phyloP scores from a whole-genome alignment of 441 rosid species.

The Erodium texanum region DNA sequence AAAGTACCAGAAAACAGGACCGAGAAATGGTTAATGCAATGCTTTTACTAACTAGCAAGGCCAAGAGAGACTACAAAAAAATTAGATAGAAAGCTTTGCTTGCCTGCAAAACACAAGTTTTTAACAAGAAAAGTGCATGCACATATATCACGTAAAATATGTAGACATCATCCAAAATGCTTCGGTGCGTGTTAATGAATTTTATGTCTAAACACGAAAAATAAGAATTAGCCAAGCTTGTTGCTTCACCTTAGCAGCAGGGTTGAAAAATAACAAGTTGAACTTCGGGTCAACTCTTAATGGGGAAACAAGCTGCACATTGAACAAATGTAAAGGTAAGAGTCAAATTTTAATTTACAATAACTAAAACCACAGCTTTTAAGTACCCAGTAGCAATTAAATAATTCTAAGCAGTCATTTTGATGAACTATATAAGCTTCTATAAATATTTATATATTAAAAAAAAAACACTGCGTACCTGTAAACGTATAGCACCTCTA shows the following conservation, averaged over 20 bases:
- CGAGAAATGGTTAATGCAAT: neutral
- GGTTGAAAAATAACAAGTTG: slow-evolving; percentile 66
- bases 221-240: slow-evolving; percentile 2
- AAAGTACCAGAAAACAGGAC: no score
- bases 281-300: slow-evolving; percentile 71
- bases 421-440: no score
- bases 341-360: slow-evolving; percentile 1
- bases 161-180: slow-evolving; percentile 5
- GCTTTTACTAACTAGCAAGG: neutral
- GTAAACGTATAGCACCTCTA: slow-evolving; percentile 74
- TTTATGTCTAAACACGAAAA: neutral
- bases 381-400: slow-evolving; percentile 1
- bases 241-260: slow-evolving; percentile 65
- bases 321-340: slow-evolving; percentile 19
- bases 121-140: neutral
- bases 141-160: slow-evolving; percentile 1
- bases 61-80: neutral
- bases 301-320: slow-evolving; percentile 84
- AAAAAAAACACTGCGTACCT: no score
- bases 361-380: neutral
- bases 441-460: no score
- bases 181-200: slow-evolving; percentile 2
- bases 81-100: neutral
- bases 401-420: slow-evolving; percentile 1
- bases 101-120: slow-evolving; percentile 1